Evolutionary conservation across 495 filamentous ascomycete species (phyloP), one percentile per base, ranked within the genome.

Genomic region (Schizothecium vesticola): DNA sequence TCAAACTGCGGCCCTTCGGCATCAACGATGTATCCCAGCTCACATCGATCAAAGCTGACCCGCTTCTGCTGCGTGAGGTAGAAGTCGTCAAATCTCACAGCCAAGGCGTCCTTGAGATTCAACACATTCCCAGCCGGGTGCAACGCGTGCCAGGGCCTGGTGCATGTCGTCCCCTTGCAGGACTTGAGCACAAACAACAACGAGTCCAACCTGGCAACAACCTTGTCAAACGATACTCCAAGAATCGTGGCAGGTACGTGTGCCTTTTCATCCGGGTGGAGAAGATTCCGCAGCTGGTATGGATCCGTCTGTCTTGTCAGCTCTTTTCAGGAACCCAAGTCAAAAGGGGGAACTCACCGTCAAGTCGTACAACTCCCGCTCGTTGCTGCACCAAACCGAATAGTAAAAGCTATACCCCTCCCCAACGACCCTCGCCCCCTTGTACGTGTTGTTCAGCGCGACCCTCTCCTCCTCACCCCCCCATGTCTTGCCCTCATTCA

Each of bases 331-430:
- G 51, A 55, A 57, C 36, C 56, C 55, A 26, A 70, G 56, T 5
- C 43, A 55, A 60, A 56, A 51, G 23, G 64, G 23, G 22, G 8
- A 25, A 70, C 81, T 61, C 62, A 85, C 84, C 62, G 76, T 83
- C 3, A 90, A 73, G 63, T 91, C 87, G 64, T 90, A 89, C 2
- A 91, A 76, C 70, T 90, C 87, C 59, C 87, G 84, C 72, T 89
- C 87, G 59, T 86, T 85, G 56, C 75, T 88, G 69, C 89, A 90
- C 86, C 87, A 90, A 0, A 90, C 87, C 0, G 88, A 83, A 62
- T 90, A 91, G 66, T 87, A 87, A 1, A 90, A 73, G 64, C 86
- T 83, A 66, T 89, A 88, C 8, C 70, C 77, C 6, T 82, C 71
- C 5, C 85, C 79, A 19, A 87, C 74, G 19, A 90, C 76, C 25